Percentiles rank a stretch among this genome's conserved stretches.
Conservation (phyloP, 805 yeast species). For the Lachancea kluyveri region DNA sequence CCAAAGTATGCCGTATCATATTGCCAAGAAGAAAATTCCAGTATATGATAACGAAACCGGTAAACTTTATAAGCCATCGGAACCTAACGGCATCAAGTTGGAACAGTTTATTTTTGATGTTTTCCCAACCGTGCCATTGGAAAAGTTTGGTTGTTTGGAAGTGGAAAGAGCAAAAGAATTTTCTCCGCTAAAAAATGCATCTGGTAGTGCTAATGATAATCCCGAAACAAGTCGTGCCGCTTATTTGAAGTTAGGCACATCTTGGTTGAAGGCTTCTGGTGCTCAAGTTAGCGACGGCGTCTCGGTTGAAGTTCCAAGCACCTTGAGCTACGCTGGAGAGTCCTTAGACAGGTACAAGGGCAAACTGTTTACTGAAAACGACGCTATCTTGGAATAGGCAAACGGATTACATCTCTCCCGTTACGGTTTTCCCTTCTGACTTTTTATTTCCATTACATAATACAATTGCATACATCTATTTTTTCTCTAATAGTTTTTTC, state of each 20-base stretch:
- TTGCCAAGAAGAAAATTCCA: constrained; percentile 87
- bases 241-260: constrained; percentile 58
- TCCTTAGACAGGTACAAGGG: constrained; percentile 55
- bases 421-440: neutral
- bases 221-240: constrained; percentile 74
- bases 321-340: constrained; percentile 71
- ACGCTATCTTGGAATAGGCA: constrained; percentile 18
- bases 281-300: constrained; percentile 44
- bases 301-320: constrained; percentile 71
- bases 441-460: constrained; percentile 2
- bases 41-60: constrained; percentile 43
- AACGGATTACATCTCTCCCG: neutral
- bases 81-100: constrained; percentile 85
- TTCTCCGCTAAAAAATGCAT: constrained; percentile 89
- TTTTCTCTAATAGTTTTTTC: constrained; percentile 16
- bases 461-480: too few relatives aligned
- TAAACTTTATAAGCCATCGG: constrained; percentile 50
- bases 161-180: constrained; percentile 83
- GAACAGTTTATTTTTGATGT: constrained; percentile 98
- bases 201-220: constrained; percentile 75
- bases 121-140: constrained; percentile 67
- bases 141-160: constrained; percentile 83
- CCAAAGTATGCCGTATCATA: constrained; percentile 78
- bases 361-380: constrained; percentile 27
- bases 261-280: constrained; percentile 72